Percentiles rank a stretch among this genome's conserved stretches.
Evolutionary conservation across 2,329 filamentous ascomycete genomes (phyloP).

Genomic region (Penicillium sp.): DNA sequence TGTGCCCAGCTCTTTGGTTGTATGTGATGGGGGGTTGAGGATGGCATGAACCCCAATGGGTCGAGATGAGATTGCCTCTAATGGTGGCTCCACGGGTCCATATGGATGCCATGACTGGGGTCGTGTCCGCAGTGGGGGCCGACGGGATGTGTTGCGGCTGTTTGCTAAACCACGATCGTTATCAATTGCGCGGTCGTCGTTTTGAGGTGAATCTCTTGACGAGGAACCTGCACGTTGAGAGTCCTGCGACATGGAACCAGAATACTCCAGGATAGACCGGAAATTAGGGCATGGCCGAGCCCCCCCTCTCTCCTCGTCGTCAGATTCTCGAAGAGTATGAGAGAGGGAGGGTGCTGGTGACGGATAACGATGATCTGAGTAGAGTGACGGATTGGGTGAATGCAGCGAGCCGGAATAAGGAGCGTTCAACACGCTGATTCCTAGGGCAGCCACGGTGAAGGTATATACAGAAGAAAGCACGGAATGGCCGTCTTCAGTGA

Average conservation of each 20-base stretch:
- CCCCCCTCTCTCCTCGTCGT: conserved; percentile 41
- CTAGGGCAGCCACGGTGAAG: conserved; percentile 45
- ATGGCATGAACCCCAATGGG: conserved; percentile 45
- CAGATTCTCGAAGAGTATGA: conserved; percentile 35
- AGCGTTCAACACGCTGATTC: conserved; percentile 37
- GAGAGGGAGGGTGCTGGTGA: conserved; percentile 37
- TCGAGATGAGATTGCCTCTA: conserved; percentile 31
- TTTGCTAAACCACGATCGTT: conserved; percentile 20
- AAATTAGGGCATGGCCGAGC: conserved; percentile 40
- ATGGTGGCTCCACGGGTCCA: conserved; percentile 36
- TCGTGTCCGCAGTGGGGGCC: conserved; percentile 31
- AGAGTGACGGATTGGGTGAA: conserved; percentile 33
- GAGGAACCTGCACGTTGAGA: conserved; percentile 31
- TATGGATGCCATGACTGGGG: conserved; percentile 40
- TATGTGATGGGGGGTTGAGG: conserved; percentile 38
- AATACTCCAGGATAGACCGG: conserved; percentile 30
- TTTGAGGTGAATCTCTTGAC: conserved; percentile 28
- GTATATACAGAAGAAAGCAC: conserved; percentile 1
- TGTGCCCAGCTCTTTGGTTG: conserved; percentile 15
- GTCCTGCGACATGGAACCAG: conserved; percentile 43
- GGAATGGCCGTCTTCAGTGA: conserved; percentile 7
- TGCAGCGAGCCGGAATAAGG: conserved; percentile 35
- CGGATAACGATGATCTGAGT: conserved; percentile 29
- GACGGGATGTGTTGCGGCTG: conserved; percentile 19
- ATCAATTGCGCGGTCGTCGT: conserved; percentile 25